phyloP scores from a whole-genome alignment of 2,329 filamentous ascomycete genomes.

The Colletotrichum simmondsii region DNA sequence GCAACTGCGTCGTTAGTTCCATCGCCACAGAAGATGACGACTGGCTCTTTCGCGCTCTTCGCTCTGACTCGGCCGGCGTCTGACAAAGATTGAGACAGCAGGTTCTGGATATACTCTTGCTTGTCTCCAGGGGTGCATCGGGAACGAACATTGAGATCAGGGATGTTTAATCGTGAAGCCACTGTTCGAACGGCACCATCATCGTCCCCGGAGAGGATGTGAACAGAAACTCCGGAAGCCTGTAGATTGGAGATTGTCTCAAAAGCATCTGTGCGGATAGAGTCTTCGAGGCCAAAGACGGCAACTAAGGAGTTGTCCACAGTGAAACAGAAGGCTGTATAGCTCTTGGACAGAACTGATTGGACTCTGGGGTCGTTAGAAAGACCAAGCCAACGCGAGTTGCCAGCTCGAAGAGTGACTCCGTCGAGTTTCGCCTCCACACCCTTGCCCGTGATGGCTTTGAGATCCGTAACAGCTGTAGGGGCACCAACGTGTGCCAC shows the following conservation, averaged over 20 bases:
- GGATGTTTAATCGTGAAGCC: slow-evolving; percentile 53
- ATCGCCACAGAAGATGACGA: slow-evolving; percentile 79
- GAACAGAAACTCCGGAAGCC: slow-evolving; percentile 52
- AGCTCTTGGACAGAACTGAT: slow-evolving; percentile 45
- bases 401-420: slow-evolving; percentile 56
- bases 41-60: slow-evolving; percentile 38
- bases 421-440: slow-evolving; percentile 49
- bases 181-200: slow-evolving; percentile 56
- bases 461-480: slow-evolving; percentile 42
- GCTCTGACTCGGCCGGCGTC: background rate
- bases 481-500: slow-evolving; percentile 32
- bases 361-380: slow-evolving; percentile 45
- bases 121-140: slow-evolving; percentile 59
- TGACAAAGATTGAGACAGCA: slow-evolving; percentile 40
- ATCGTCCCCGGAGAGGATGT: slow-evolving; percentile 65
- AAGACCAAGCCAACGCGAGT: slow-evolving; percentile 58
- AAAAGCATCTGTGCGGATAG: slow-evolving; percentile 54
- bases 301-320: slow-evolving; percentile 49
- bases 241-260: slow-evolving; percentile 49
- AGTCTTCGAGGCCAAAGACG: slow-evolving; percentile 59
- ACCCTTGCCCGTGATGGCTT: slow-evolving; percentile 57
- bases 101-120: slow-evolving; percentile 52
- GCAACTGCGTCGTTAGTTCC: slow-evolving; percentile 84
- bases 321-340: slow-evolving; percentile 60
- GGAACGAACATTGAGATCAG: slow-evolving; percentile 49